These are phyloP conservation scores for Metschnikowia noctiluminum DNA, from an alignment of 805 yeast species.

Conservation along the genomic window DNA sequence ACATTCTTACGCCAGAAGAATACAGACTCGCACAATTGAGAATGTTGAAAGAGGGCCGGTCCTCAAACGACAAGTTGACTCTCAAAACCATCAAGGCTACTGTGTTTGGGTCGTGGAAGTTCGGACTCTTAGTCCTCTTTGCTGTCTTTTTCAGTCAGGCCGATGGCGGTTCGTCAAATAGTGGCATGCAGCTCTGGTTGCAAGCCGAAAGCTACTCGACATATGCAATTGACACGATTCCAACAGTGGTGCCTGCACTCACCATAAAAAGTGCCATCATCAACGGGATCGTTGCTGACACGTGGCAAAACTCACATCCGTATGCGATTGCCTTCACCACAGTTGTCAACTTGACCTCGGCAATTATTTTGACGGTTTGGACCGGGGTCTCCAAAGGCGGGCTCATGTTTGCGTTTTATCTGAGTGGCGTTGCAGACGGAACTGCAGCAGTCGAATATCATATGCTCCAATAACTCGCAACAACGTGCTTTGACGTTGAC, in stretches of 20 bases:
- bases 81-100: conserved; percentile 9
- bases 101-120: conserved; percentile 21
- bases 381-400: conserved; percentile 9
- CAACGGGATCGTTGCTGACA: conserved; percentile 26
- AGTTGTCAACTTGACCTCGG: conserved; percentile 9
- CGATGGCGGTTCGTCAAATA: conserved; percentile 28
- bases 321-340: conserved; percentile 19
- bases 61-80: conserved; percentile 17
- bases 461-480: conserved; percentile 16
- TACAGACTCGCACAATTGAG: conserved; percentile 10
- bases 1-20: conserved; percentile 4
- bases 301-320: conserved; percentile 23
- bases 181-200: conserved; percentile 23
- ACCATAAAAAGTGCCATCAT: conserved; percentile 23
- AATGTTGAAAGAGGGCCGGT: conserved; percentile 14
- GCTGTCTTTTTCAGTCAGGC: conserved; percentile 33
- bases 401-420: conserved; percentile 13
- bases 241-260: conserved; percentile 22
- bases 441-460: conserved; percentile 16
- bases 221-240: conserved; percentile 17
- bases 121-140: conserved; percentile 24
- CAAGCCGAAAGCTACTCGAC: conserved; percentile 15
- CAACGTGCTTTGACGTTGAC: conserved; percentile 14
- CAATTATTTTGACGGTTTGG: conserved; percentile 12
- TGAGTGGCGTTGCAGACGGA: conserved; percentile 16